Evolutionary conservation across 2,329 filamentous ascomycete species (phyloP).

Genomic region (Beauveria bassiana): DNA sequence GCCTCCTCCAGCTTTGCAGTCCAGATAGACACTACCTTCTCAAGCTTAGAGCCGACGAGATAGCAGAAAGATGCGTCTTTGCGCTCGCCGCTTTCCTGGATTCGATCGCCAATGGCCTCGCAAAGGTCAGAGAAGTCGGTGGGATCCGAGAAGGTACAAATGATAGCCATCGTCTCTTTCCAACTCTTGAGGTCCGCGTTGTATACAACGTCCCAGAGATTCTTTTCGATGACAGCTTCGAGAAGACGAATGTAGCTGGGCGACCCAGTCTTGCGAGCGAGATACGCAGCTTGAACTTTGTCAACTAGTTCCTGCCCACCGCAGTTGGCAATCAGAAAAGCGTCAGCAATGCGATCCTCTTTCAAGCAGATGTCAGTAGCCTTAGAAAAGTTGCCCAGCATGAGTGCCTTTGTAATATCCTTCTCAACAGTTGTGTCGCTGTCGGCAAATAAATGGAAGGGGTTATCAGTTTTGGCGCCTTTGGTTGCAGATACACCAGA

Average conservation of each 20-base stretch:
- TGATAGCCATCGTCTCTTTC: slow-evolving; percentile 93
- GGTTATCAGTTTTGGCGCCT: slow-evolving; percentile 85
- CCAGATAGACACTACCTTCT: slow-evolving; percentile 96
- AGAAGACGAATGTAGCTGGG: slow-evolving; percentile 90
- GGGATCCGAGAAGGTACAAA: slow-evolving; percentile 92
- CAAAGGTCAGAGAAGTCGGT: slow-evolving; percentile 91
- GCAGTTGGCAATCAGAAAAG: slow-evolving; percentile 96
- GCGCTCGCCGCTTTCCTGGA: slow-evolving; percentile 67
- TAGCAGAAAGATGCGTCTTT: slow-evolving; percentile 97
- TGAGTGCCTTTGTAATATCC: slow-evolving; percentile 76
- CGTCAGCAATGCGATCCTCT: slow-evolving; percentile 86
- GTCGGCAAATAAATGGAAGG: slow-evolving; percentile 82
- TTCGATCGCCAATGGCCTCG: slow-evolving; percentile 85
- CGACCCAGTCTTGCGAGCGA: slow-evolving; percentile 70
- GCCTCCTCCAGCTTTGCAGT: slow-evolving; percentile 79
- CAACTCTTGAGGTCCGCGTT: slow-evolving; percentile 89
- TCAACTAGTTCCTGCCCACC: slow-evolving; percentile 89
- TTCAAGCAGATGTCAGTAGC: slow-evolving; percentile 83
- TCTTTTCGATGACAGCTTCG: slow-evolving; percentile 88
- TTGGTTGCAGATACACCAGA: slow-evolving; percentile 80
- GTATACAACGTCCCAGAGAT: slow-evolving; percentile 95
- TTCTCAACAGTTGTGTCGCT: slow-evolving; percentile 80
- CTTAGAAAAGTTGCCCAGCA: slow-evolving; percentile 84
- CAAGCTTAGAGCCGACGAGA: slow-evolving; percentile 87
- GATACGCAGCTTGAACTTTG: slow-evolving; percentile 86